Conservation (phyloP, 2,329 filamentous ascomycete species). For the Diaporthe caulivora region DNA sequence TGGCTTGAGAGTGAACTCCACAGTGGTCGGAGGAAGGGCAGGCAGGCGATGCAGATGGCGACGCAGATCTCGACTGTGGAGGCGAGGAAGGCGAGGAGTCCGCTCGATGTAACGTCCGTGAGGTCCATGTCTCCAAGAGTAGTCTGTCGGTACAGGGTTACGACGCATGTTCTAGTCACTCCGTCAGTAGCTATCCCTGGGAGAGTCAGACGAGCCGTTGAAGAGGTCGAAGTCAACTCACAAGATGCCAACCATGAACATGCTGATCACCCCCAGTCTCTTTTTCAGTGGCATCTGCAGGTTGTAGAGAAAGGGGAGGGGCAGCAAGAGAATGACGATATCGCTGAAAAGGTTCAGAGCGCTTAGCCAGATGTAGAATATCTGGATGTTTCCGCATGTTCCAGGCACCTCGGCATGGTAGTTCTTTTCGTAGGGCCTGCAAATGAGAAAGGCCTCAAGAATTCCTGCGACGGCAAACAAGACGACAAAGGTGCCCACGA, state of each 20-base stretch:
- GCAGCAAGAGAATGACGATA: slow-evolving; percentile 7
- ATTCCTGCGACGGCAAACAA: slow-evolving; percentile 7
- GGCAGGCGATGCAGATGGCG: slow-evolving; percentile 3
- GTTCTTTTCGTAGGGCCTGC: slow-evolving; percentile 13
- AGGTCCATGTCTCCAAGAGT: background rate
- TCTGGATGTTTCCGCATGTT: slow-evolving; percentile 3
- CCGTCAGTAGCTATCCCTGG: background rate
- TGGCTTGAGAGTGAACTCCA: background rate
- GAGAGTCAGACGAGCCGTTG: background rate
- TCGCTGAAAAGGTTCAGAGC: slow-evolving; percentile 11
- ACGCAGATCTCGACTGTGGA: slow-evolving; percentile 41
- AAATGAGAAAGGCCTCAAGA: background rate
- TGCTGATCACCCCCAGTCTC: slow-evolving; percentile 11
- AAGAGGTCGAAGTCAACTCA: background rate
- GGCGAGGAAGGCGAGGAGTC: slow-evolving; percentile 40
- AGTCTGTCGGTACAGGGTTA: slow-evolving; percentile 9
- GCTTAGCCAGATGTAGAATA: slow-evolving; percentile 9
- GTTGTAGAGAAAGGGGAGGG: slow-evolving; percentile 13
- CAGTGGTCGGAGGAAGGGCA: slow-evolving; percentile 11
- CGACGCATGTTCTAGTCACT: background rate
- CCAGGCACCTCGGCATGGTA: background rate
- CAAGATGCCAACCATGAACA: slow-evolving; percentile 18
- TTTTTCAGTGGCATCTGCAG: slow-evolving; percentile 18
- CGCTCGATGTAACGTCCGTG: background rate
- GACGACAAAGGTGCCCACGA: slow-evolving; percentile 4